Percentiles rank a stretch among this genome's conserved stretches.
These are phyloP conservation scores for Funneliformis geosporum DNA, from an alignment of 192 early-diverging fungal species.

Conservation along the genomic window DNA sequence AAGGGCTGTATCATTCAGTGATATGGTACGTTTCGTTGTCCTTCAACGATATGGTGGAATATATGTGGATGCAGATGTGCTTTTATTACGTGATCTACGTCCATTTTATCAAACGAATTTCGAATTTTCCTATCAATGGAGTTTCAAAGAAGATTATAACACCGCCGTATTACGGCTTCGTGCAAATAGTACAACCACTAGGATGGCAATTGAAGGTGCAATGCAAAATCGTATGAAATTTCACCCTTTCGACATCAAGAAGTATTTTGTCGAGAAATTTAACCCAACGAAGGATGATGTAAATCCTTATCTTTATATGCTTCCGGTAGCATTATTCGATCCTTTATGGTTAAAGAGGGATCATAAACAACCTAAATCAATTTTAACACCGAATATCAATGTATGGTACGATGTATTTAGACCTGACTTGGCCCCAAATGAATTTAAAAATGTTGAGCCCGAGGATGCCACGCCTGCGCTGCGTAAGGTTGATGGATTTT, in stretches of 20 bases:
- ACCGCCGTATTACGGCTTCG: slow-evolving; percentile 37
- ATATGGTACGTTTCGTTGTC: slow-evolving; percentile 43
- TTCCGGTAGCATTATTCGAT: slow-evolving; percentile 40
- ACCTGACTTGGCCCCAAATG: neutral
- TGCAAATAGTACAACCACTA: slow-evolving; percentile 30
- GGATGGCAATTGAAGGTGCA: slow-evolving; percentile 39
- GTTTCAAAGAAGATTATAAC: slow-evolving; percentile 39
- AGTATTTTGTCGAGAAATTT: slow-evolving; percentile 15
- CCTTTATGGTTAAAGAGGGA: slow-evolving; percentile 42
- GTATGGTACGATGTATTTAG: neutral
- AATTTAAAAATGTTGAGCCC: neutral
- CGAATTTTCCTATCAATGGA: slow-evolving; percentile 47
- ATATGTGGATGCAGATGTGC: slow-evolving; percentile 42
- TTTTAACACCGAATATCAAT: neutral
- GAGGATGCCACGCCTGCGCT: neutral
- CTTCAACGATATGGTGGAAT: slow-evolving; percentile 42
- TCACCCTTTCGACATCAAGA: slow-evolving; percentile 38
- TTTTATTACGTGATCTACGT: slow-evolving; percentile 40
- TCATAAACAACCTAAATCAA: slow-evolving; percentile 5
- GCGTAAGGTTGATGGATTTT: slow-evolving; percentile 38
- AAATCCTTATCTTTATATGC: slow-evolving; percentile 37
- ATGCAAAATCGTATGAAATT: slow-evolving; percentile 27
- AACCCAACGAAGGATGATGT: neutral
- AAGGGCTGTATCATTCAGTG: slow-evolving; percentile 36
- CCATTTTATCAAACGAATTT: slow-evolving; percentile 37